Evolutionary conservation across 2,329 filamentous ascomycete species (phyloP).

Genomic region (Claviceps sp.): DNA sequence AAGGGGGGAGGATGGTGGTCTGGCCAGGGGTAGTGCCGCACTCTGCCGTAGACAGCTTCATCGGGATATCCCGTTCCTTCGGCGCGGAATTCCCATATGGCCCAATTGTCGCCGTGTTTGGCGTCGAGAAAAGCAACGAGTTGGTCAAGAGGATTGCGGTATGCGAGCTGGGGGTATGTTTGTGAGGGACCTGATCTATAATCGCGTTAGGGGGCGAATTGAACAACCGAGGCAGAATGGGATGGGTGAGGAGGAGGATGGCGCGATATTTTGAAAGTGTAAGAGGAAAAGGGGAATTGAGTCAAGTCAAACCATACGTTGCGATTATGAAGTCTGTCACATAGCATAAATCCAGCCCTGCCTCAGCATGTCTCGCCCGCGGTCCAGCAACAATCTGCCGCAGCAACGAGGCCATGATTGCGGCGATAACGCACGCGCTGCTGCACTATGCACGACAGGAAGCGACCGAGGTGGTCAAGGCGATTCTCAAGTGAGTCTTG

Average conservation of each 20-base stretch:
- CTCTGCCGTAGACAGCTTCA: conserved; percentile 68
- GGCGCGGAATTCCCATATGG: conserved; percentile 95
- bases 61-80: conserved; percentile 96
- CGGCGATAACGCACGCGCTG: not conserved
- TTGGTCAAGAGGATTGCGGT: conserved; percentile 81
- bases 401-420: conserved; percentile 57
- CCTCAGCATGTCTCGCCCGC: conserved; percentile 69
- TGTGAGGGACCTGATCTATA: conserved; percentile 74
- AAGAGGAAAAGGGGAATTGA: no score
- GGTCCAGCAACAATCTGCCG: conserved; percentile 87
- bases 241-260: not conserved
- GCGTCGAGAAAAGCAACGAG: conserved; percentile 79
- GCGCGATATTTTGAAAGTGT: no score
- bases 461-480: no score
- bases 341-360: conserved; percentile 88
- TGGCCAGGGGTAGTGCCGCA: conserved; percentile 89
- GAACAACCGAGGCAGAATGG: not conserved
- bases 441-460: no score
- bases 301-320: conserved; percentile 27
- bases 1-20: conserved; percentile 97
- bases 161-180: conserved; percentile 81
- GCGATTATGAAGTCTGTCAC: conserved; percentile 69
- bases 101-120: conserved; percentile 75
- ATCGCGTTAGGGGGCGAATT: not conserved
- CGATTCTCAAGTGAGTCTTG: no score